Conservation (phyloP, 768 basidiomycete genomes). For the Serendipita sp. region DNA sequence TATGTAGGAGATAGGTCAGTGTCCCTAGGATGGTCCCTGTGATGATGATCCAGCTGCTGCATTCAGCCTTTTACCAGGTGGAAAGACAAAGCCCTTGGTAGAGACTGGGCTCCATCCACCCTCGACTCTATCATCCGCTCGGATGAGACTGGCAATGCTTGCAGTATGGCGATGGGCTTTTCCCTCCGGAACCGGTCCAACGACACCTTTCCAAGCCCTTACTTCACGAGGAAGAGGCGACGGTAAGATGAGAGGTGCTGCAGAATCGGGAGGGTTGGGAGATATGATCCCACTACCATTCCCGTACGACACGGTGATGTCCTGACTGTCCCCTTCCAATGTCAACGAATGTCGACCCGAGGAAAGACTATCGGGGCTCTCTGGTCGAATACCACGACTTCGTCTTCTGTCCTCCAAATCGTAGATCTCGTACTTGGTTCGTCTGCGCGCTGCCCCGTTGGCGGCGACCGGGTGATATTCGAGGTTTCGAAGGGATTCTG, state of each 20-base stretch:
- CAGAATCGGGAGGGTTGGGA: constrained; percentile 20
- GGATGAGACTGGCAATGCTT: constrained; percentile 67
- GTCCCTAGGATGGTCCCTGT: background rate
- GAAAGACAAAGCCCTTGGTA: constrained; percentile 37
- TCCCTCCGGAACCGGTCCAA: constrained; percentile 15
- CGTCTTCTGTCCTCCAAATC: constrained; percentile 36
- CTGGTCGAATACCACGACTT: background rate
- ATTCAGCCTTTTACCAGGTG: constrained; percentile 17
- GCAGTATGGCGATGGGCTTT: constrained; percentile 61
- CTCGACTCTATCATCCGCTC: constrained; percentile 61
- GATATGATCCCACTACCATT: background rate
- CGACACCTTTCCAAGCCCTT: constrained; percentile 7
- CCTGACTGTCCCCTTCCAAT: constrained; percentile 52
- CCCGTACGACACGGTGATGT: constrained; percentile 46
- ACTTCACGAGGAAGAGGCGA: background rate
- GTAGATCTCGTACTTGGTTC: constrained; percentile 62
- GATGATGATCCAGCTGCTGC: background rate
- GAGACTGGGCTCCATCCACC: constrained; percentile 70
- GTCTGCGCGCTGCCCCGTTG: constrained; percentile 15
- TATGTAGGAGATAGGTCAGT: background rate
- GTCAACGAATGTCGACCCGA: constrained; percentile 11
- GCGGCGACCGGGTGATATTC: constrained; percentile 21
- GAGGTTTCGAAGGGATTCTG: constrained; percentile 53
- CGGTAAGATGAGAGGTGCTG: constrained; percentile 23
- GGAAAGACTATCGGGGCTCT: constrained; percentile 7